Percentiles rank a stretch among this genome's conserved stretches.
phyloP scores from a whole-genome alignment of 352 stramenopile genomes.

The Phytopythium vexans region DNA sequence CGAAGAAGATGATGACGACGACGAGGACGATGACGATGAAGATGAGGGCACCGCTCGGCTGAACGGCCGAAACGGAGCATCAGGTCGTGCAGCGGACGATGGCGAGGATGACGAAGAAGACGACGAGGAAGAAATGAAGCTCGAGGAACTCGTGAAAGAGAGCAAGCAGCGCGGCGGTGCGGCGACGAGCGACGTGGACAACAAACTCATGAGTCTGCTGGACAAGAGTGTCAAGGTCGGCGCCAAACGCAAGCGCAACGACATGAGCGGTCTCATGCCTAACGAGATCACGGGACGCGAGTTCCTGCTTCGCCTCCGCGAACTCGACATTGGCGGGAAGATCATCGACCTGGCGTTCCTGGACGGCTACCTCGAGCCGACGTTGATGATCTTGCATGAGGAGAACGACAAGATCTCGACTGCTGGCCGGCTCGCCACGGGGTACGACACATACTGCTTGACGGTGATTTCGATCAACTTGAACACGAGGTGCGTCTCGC shows the following conservation, averaged over 20 bases:
- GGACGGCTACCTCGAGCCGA: conserved; percentile 83
- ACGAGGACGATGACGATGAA: conserved; percentile 66
- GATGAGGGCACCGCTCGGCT: conserved; percentile 10
- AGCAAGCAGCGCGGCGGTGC: conserved; percentile 43
- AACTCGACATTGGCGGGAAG: conserved; percentile 76
- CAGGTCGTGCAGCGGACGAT: not conserved
- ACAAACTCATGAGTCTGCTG: conserved; percentile 52
- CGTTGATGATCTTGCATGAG: conserved; percentile 84
- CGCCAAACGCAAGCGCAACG: conserved; percentile 66
- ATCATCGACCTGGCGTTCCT: conserved; percentile 81
- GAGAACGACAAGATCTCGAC: conserved; percentile 78
- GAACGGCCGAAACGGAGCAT: conserved; percentile 5
- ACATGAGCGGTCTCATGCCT: conserved; percentile 59
- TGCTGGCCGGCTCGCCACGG: conserved; percentile 56
- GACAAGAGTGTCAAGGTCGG: conserved; percentile 85
- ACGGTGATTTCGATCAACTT: conserved; percentile 88
- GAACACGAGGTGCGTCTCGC: conserved; percentile 51
- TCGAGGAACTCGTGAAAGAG: conserved; percentile 73
- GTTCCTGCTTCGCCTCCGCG: conserved; percentile 69
- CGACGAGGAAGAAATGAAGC: conserved; percentile 77
- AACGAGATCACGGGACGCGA: conserved; percentile 73
- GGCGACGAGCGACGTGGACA: conserved; percentile 63
- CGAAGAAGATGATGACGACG: conserved; percentile 73
- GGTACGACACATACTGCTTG: conserved; percentile 80
- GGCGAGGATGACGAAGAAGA: conserved; percentile 69